Base-by-base conservation (phyloP, 1,284 basidiomycete genomes). In the Ustilago nuda region DNA sequence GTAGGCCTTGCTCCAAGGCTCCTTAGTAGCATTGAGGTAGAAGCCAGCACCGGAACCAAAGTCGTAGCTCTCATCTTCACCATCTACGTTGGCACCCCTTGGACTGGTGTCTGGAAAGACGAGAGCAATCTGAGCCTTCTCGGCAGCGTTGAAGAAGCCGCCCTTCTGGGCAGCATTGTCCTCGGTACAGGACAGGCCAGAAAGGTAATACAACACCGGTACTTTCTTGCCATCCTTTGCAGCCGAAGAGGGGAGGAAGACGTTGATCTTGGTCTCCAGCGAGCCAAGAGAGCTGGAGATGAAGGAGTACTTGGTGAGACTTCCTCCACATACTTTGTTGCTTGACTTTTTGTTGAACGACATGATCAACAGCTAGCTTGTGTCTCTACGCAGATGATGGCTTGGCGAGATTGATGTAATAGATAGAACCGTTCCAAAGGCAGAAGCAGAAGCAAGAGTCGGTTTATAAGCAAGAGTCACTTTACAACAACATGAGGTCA, bases 21-120 rank as follows among this genome's bases (percentile, higher is more conserved):
- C 56, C 60, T 81, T 81, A 2, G 83, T 85, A 15, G 84, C 83
- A 59, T 84, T 81, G 27, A 85, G 55, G 56, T 85, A 85, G 63
- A 85, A 85, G 3, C 83, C 83, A 3, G 84, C 83, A 17, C 84
- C 83, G 2, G 76, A 76, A 17, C 87, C 86, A 61, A 87, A 87
- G 84, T 98, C 93, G 85, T 92, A 91, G 71, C 90, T 90, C 54
- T 93, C 91, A 87, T 99, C 95, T 55, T 87, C 88, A 43, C 92
- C 94, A 61, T 92, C 90, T 66, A 95, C 89, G n/a, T 91, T 92
- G 2, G 96, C 95, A 1, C 94, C 95, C 36, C 96, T 90, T 2
- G 97, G 97, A 45, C 92, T 94, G 0, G 97, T 99, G 85, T 99
- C 97, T 0, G 97, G 94, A 86, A 98, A 97, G 46, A 99, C 91